Evolutionary conservation across 1,139 yeast species (phyloP).

Genomic region (Candida sojae): DNA sequence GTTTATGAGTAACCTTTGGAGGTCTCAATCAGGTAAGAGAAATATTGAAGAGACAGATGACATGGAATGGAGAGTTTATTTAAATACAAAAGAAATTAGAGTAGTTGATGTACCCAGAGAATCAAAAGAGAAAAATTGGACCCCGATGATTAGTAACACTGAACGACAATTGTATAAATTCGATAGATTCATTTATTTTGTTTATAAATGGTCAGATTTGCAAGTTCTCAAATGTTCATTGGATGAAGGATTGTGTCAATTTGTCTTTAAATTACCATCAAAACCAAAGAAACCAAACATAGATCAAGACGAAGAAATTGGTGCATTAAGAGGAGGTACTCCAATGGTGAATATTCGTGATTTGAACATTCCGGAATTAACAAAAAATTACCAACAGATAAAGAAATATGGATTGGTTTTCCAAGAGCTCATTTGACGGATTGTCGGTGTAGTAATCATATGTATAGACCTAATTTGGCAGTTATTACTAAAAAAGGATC

Average conservation of each 20-base stretch:
- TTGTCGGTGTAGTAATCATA: constrained; percentile 49
- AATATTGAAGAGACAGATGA: constrained; percentile 23
- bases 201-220: constrained; percentile 30
- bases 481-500: constrained; percentile 29
- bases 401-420: constrained; percentile 53
- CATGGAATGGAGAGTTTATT: constrained; percentile 21
- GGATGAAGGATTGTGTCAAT: constrained; percentile 21
- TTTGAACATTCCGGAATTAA: background rate
- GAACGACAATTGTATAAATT: constrained; percentile 21
- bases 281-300: constrained; percentile 12
- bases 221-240: constrained; percentile 29
- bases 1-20: constrained; percentile 43
- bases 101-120: constrained; percentile 16
- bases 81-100: constrained; percentile 28
- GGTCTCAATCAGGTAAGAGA: constrained; percentile 34
- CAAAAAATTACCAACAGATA: constrained; percentile 21
- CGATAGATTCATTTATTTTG: constrained; percentile 12
- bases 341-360: constrained; percentile 23
- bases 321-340: constrained; percentile 40
- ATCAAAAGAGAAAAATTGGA: constrained; percentile 30
- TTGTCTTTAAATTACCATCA: constrained; percentile 21
- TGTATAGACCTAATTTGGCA: constrained; percentile 49
- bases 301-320: constrained; percentile 20
- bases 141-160: constrained; percentile 25
- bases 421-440: constrained; percentile 47